These are phyloP conservation scores for Escallonia rubra DNA, from an alignment of 129 eudicot species.

Conservation along the genomic window DNA sequence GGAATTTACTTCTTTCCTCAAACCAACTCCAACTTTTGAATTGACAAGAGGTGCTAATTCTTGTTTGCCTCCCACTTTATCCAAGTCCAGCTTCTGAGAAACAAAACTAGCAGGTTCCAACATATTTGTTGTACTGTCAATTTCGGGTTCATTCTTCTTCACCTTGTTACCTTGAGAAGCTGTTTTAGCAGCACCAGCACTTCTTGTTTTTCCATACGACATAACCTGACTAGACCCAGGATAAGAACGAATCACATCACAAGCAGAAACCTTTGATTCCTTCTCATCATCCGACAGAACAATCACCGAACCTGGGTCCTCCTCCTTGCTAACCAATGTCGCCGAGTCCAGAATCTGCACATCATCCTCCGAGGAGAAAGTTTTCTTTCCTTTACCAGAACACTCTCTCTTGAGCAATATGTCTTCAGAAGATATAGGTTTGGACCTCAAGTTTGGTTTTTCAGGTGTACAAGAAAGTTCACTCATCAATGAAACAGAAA, in stretches of 20 bases:
- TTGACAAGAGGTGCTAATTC: conserved; percentile 20
- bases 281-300: conserved; percentile 81
- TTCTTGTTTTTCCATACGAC: conserved; percentile 18
- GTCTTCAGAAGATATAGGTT: conserved; percentile 18
- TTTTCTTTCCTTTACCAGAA: conserved; percentile 19
- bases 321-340: conserved; percentile 17
- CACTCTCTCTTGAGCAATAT: conserved; percentile 12
- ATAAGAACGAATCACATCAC: conserved; percentile 20
- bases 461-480: conserved; percentile 27
- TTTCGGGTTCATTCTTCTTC: conserved; percentile 4
- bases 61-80: conserved; percentile 15
- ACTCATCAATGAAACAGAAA: conserved; percentile 51
- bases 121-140: conserved; percentile 8
- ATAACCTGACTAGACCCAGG: conserved; percentile 17
- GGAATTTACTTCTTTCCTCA: conserved; percentile 14
- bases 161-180: neutral
- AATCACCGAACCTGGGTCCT: conserved; percentile 30
- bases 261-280: conserved; percentile 24
- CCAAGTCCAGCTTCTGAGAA: conserved; percentile 28
- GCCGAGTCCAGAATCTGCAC: conserved; percentile 28
- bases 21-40: conserved; percentile 28
- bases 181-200: conserved; percentile 12
- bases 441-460: conserved; percentile 21
- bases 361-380: conserved; percentile 25
- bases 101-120: conserved; percentile 9